Evolutionary conservation across 1,284 basidiomycete genomes (phyloP), one percentile per base, ranked within the genome.

Genomic region (Cerrena zonata): DNA sequence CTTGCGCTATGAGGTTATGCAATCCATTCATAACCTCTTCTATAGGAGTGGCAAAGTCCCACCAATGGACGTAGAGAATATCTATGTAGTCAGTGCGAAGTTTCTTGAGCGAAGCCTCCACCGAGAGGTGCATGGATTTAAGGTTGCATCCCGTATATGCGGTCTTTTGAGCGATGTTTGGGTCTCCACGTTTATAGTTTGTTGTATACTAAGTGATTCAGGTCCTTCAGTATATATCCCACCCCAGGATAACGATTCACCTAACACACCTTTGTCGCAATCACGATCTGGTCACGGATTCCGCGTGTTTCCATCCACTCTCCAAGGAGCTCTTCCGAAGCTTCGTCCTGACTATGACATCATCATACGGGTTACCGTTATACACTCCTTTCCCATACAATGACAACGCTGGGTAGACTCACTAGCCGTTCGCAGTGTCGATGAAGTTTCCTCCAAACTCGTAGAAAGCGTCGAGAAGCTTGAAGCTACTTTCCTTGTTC

Each of bases 1-100:
- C 69, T 5, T 63, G 53, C 5, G 54, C 58, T 30, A 78, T 71
- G 26, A 77, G 66, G 53, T 60, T 59, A 55, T 80, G 74, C 38
- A 80, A 68, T 19, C 69, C 67, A 49, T 75, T 69, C 76, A 80
- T 76, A 42, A 79, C 64, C 56, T 79, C 77, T 53, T 76, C 72
- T 30, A 79, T 62, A 10, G 65, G 61, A 5, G 71, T 74, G 5
- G 60, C 61, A 55, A 61, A 77, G 55, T 78, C 72, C 69, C 69
- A 77, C 66, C 61, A 70, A 53, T 75, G 70, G 13, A 75, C 55
- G 57, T 75, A 76, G 12, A 73, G 48, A 34, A 74, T 69, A 27
- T 75, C 71, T 41, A 74, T 59, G 58, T 73, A 79, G 12, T 60
- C 57, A 0, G 75, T 79, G 44, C 71, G 59, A 1, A 78, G 65